Percentiles rank a stretch among this genome's conserved stretches.
phyloP scores from a whole-genome alignment of 2,329 filamentous ascomycete species.

The Cercospora canescens region DNA sequence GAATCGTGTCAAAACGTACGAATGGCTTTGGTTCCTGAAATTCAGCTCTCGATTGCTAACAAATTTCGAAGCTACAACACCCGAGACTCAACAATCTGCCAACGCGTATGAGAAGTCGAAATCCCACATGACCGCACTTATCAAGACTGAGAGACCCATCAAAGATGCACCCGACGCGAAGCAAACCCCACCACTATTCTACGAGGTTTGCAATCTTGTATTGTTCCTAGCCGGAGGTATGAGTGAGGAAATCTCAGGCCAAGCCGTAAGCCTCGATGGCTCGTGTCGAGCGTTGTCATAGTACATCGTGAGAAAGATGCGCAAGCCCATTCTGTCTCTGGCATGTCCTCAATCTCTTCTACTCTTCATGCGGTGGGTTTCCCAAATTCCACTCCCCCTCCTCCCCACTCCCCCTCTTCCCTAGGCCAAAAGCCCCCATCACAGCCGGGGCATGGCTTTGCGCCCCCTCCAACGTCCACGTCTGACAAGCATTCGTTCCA shows the following conservation, averaged over 20 bases:
- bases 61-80: background rate
- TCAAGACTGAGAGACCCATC: constrained; percentile 16
- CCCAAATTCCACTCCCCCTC: background rate
- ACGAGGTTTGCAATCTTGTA: constrained; percentile 21
- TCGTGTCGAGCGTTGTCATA: constrained; percentile 14
- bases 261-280: constrained; percentile 15
- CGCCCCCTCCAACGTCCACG: constrained; percentile 19
- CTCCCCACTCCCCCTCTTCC: background rate
- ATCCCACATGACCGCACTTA: constrained; percentile 22
- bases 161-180: constrained; percentile 11
- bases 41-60: background rate
- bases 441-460: background rate
- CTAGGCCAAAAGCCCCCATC: background rate
- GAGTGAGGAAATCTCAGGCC: constrained; percentile 16
- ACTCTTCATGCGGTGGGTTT: background rate
- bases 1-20: constrained; percentile 13
- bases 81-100: background rate
- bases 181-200: constrained; percentile 14
- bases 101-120: constrained; percentile 20
- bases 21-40: background rate
- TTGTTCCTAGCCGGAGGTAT: constrained; percentile 25
- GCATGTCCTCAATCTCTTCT: background rate
- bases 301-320: background rate
- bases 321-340: too few relatives aligned
- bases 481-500: constrained; percentile 25